These are phyloP conservation scores for Cladophialophora exuberans DNA, from an alignment of 2,329 filamentous ascomycete species.

Conservation along the genomic window DNA sequence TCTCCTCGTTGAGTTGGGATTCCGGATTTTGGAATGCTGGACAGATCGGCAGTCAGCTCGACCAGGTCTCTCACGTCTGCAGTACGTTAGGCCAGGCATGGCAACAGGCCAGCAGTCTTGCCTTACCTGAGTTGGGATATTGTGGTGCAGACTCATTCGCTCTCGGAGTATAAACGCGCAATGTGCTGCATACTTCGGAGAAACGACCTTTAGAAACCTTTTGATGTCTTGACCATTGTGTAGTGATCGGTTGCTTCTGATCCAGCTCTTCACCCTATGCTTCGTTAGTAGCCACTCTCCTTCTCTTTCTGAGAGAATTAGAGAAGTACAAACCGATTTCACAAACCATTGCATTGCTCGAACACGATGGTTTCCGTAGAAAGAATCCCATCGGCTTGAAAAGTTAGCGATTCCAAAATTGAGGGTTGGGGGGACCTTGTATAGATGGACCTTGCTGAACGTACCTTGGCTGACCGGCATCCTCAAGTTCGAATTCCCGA, in stretches of 20 bases:
- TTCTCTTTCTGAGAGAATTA: too few species aligned
- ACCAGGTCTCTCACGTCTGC: slow-evolving; percentile 31
- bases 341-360: slow-evolving; percentile 33
- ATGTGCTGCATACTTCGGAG: neutral
- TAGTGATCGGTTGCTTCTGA: slow-evolving; percentile 22
- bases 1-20: slow-evolving; percentile 20
- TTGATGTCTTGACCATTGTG: neutral
- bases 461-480: slow-evolving; percentile 29
- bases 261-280: slow-evolving; percentile 32
- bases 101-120: neutral
- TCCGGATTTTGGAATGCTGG: slow-evolving; percentile 14
- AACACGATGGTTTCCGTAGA: slow-evolving; percentile 19
- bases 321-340: slow-evolving; percentile 21
- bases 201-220: neutral
- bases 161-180: neutral
- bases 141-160: neutral
- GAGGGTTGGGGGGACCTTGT: too few species aligned
- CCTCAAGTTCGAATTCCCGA: slow-evolving; percentile 12
- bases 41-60: slow-evolving; percentile 24
- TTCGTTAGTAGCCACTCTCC: too few species aligned
- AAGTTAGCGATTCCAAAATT: slow-evolving; percentile 7
- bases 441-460: too few species aligned
- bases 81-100: neutral
- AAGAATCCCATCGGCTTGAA: slow-evolving; percentile 25
- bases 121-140: slow-evolving; percentile 1